phyloP scores from a whole-genome alignment of 1,284 basidiomycete species.

The Pseudozyma pruni region DNA sequence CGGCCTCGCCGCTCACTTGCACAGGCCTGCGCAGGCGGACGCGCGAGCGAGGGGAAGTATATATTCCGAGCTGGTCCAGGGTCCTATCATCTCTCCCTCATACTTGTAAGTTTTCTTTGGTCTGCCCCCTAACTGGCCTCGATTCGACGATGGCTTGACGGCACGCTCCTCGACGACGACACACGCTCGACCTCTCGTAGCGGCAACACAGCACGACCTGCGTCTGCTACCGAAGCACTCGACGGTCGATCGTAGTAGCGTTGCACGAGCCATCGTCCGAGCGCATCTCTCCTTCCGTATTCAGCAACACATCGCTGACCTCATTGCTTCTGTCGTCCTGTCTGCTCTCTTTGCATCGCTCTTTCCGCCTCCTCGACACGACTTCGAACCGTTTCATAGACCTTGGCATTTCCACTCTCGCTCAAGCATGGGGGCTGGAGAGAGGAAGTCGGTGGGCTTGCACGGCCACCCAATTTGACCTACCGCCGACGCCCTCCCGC shows the following conservation, averaged over 20 bases:
- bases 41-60: conserved; percentile 15
- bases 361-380: not conserved
- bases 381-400: conserved; percentile 21
- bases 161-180: not conserved
- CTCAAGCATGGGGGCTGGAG: conserved; percentile 55
- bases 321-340: not conserved
- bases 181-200: no score
- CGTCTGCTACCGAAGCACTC: no score
- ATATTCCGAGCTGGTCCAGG: conserved; percentile 8
- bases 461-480: conserved; percentile 57
- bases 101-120: conserved; percentile 41
- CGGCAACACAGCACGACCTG: no score
- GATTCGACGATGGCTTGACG: not conserved
- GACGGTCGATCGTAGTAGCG: no score
- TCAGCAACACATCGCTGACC: conserved; percentile 8
- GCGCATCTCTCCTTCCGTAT: not conserved
- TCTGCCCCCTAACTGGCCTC: conserved; percentile 18
- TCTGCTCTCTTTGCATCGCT: not conserved
- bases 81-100: conserved; percentile 9
- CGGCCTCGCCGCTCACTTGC: not conserved
- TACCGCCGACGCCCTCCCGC: conserved; percentile 55
- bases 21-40: conserved; percentile 12
- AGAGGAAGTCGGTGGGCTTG: conserved; percentile 55
- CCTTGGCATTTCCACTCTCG: conserved; percentile 58
- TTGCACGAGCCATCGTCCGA: not conserved